Evolutionary conservation across 441 rosid genomes (phyloP), one percentile per base, ranked within the genome.

Genomic region (Pelargonium cotyledonis): DNA sequence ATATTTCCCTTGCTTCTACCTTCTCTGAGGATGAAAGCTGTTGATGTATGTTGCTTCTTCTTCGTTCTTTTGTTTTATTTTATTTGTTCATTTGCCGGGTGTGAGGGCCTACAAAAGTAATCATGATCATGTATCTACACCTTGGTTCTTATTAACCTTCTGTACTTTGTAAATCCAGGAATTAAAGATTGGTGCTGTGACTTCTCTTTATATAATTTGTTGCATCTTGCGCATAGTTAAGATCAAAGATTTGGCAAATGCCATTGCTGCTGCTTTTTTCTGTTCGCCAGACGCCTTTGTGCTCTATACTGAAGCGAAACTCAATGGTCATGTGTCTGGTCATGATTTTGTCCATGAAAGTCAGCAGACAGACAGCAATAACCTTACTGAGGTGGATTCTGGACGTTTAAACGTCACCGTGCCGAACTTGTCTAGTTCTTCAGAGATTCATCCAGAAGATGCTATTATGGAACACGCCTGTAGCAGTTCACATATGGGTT

Each of bases 161-260:
- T 53, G 49, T 75, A 51, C 69, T 79, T 73, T 76, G 63, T 74
- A 62, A 70, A 75, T 81, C 70, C 89, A 96, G 99, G 96, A 81
- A 66, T 72, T 72, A 61, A 80, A 80, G 75, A 73, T 89, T 62
- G 89, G 89, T 77, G 85, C 94, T 44, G 76, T 85, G 77, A 89
- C 97, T 74, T 91, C 96, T 67, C 83, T 96, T 74, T 93, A 92
- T 81, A 79, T 91, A 72, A 90, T 96, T 74, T 96, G 96, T 68
- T 89, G 96, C 96, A 93, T 96, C 83, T 79, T 96, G 80, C 92
- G 85, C 79, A 86, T 93, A 63, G 92, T 96, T 70, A 93, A 96
- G 82, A 96, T 91, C 81, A 96, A 87, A 83, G 98, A 96, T 82
- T 77, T 93, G 91, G 96, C 96, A 35, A 96, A 93, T 75, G 82